These are phyloP conservation scores for Pyrenochaeta sp. DNA, from an alignment of 2,329 filamentous ascomycete genomes.

Conservation along the genomic window DNA sequence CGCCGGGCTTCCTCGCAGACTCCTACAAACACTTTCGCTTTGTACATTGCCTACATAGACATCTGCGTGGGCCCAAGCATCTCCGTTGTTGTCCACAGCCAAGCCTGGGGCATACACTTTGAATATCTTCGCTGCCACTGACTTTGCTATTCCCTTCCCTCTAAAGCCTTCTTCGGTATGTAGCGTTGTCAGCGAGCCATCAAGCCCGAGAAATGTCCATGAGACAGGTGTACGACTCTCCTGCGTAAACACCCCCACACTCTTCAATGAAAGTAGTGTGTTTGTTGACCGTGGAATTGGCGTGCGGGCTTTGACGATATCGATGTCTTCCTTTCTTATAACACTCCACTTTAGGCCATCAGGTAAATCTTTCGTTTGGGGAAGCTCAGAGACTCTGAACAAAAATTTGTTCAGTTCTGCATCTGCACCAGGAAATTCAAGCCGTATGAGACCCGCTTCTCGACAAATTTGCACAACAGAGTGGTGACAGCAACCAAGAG, in stretches of 20 bases:
- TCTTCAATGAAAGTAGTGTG: constrained; percentile 52
- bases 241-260: constrained; percentile 54
- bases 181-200: constrained; percentile 67
- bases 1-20: constrained; percentile 63
- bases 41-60: constrained; percentile 67
- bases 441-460: constrained; percentile 29
- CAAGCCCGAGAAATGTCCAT: constrained; percentile 70
- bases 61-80: constrained; percentile 68
- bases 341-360: constrained; percentile 64
- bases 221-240: constrained; percentile 60
- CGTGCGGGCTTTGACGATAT: constrained; percentile 57
- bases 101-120: constrained; percentile 48
- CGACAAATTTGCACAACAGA: constrained; percentile 30
- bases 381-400: constrained; percentile 58
- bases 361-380: constrained; percentile 50
- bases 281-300: constrained; percentile 62
- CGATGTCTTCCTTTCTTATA: constrained; percentile 61
- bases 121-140: constrained; percentile 66
- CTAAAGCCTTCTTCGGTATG: constrained; percentile 68
- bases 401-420: constrained; percentile 63
- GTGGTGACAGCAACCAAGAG: constrained; percentile 54
- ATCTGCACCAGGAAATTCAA: constrained; percentile 39
- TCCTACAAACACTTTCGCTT: constrained; percentile 69
- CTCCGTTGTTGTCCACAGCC: constrained; percentile 46
- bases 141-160: constrained; percentile 69